Evolutionary conservation across 1,284 basidiomycete genomes (phyloP).

Genomic region (Volvariella volvacea): DNA sequence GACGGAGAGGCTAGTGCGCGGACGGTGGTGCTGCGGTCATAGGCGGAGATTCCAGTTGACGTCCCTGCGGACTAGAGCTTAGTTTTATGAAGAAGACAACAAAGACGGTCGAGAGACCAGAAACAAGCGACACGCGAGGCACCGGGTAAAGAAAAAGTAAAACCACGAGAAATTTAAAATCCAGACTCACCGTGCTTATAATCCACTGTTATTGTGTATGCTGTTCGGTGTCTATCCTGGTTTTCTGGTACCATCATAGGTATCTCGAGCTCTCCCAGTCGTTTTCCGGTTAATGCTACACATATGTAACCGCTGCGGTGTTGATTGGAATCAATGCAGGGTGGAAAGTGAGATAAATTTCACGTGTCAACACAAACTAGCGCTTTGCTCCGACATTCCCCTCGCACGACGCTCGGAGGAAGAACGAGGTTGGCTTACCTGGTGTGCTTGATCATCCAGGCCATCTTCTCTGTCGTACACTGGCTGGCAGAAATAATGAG

Average conservation of each 20-base stretch:
- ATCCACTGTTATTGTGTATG: slow-evolving; percentile 97
- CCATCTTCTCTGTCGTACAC: slow-evolving; percentile 94
- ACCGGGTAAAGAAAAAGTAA: slow-evolving; percentile 2
- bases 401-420: slow-evolving; percentile 10
- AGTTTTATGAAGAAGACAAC: slow-evolving; percentile 5
- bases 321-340: slow-evolving; percentile 1
- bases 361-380: slow-evolving; percentile 16
- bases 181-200: slow-evolving; percentile 69
- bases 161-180: slow-evolving; percentile 6
- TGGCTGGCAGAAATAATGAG: slow-evolving; percentile 79
- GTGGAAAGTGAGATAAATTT: slow-evolving; percentile 9
- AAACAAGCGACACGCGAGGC: slow-evolving; percentile 1
- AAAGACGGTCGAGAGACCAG: slow-evolving; percentile 4
- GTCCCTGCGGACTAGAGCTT: slow-evolving; percentile 48
- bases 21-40: slow-evolving; percentile 87
- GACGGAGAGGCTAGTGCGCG: slow-evolving; percentile 69
- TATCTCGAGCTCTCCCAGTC: slow-evolving; percentile 78
- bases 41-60: slow-evolving; percentile 94
- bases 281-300: slow-evolving; percentile 72
- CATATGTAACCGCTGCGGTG: slow-evolving; percentile 86
- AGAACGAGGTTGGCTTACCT: slow-evolving; percentile 49
- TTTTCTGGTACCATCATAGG: slow-evolving; percentile 94
- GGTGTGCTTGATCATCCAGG: slow-evolving; percentile 96
- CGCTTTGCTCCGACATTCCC: slow-evolving; percentile 9
- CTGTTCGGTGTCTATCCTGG: slow-evolving; percentile 88